A percentile compares a stretch with the other conserved stretches of the same genome.
Conservation (phyloP, 2,329 filamentous ascomycete genomes). For the Colletotrichum eremochloae region DNA sequence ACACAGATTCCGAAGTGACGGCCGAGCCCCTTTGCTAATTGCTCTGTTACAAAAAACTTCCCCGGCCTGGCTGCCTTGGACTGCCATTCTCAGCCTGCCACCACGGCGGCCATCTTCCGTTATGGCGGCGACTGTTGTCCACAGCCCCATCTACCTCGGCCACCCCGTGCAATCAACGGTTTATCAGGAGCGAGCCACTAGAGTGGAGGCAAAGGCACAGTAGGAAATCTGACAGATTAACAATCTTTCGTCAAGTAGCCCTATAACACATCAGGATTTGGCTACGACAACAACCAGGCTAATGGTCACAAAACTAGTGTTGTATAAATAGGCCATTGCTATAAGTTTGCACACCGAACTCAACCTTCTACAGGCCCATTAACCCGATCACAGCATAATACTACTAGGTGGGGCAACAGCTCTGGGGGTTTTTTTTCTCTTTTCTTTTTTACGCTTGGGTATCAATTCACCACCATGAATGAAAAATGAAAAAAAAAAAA, state of each 20-base stretch:
- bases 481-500: too few species aligned
- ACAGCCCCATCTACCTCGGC: background rate
- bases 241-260: too few species aligned
- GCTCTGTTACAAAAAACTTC: background rate
- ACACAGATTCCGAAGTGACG: constrained; percentile 9
- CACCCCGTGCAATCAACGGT: background rate
- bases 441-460: constrained; percentile 6
- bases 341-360: background rate
- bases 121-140: background rate
- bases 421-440: background rate
- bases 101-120: too few species aligned
- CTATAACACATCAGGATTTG: too few species aligned
- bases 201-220: too few species aligned
- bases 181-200: too few species aligned
- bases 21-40: constrained; percentile 29
- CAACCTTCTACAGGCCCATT: background rate
- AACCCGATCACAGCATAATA: background rate
- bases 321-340: too few species aligned
- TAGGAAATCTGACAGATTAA: too few species aligned
- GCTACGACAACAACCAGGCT: too few species aligned
- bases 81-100: background rate
- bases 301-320: too few species aligned
- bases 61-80: background rate
- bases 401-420: background rate
- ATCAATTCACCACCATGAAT: constrained; percentile 16